Conservation (phyloP, 768 basidiomycete genomes). For the Strobilomyces echinocephalus region DNA sequence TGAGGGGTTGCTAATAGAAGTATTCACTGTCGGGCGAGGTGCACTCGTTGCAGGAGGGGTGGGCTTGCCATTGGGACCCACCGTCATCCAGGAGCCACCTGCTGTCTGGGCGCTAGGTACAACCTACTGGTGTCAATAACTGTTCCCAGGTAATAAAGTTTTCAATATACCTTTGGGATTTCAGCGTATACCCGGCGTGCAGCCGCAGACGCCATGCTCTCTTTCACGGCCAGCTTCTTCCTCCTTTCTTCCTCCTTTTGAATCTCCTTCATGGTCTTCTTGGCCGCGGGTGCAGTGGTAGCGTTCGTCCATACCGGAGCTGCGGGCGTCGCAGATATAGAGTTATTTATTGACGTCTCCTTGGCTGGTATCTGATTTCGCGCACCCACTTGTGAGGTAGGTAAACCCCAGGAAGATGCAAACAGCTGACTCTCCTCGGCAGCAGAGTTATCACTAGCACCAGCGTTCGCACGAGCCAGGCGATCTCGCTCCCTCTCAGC, state of each 20-base stretch:
- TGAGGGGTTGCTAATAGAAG: slow-evolving; percentile 26
- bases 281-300: slow-evolving; percentile 48
- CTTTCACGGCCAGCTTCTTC: slow-evolving; percentile 63
- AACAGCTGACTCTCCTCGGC: slow-evolving; percentile 58
- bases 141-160: not conserved
- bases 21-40: slow-evolving; percentile 33
- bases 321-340: slow-evolving; percentile 30
- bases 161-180: slow-evolving; percentile 58
- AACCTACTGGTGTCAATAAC: slow-evolving; percentile 26
- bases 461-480: slow-evolving; percentile 41
- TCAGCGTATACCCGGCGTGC: slow-evolving; percentile 77
- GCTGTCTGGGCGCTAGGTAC: slow-evolving; percentile 30
- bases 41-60: slow-evolving; percentile 25
- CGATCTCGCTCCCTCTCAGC: slow-evolving; percentile 71
- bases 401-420: slow-evolving; percentile 78
- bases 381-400: slow-evolving; percentile 72
- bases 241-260: slow-evolving; percentile 93
- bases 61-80: slow-evolving; percentile 73
- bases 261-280: slow-evolving; percentile 98
- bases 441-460: slow-evolving; percentile 32
- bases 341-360: slow-evolving; percentile 31
- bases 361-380: slow-evolving; percentile 40
- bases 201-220: slow-evolving; percentile 51
- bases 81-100: slow-evolving; percentile 77
- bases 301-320: slow-evolving; percentile 72